Percentiles rank a stretch among this genome's conserved stretches.
Evolutionary conservation across 1,284 basidiomycete genomes (phyloP).

Genomic region (Trichosporon sp.): DNA sequence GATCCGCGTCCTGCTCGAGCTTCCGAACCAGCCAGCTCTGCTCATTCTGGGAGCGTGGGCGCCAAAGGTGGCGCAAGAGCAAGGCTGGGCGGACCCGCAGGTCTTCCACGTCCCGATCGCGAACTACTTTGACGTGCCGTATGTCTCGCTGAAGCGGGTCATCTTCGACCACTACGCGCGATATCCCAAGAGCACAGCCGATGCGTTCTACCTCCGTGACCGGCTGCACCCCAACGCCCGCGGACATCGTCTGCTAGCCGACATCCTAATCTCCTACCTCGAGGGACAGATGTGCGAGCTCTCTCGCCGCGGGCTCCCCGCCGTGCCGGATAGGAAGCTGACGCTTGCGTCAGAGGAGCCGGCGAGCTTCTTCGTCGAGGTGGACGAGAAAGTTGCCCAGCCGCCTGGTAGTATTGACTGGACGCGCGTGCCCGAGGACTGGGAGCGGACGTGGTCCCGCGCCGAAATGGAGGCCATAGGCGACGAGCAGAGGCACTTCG

Average conservation of each 20-base stretch:
- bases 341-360: constrained; percentile 33
- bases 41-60: constrained; percentile 46
- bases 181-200: constrained; percentile 35
- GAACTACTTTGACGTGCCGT: constrained; percentile 46
- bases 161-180: constrained; percentile 45
- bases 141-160: constrained; percentile 43
- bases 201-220: constrained; percentile 41
- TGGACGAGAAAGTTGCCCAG: constrained; percentile 8
- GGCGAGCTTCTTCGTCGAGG: constrained; percentile 32
- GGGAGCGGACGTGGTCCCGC: constrained; percentile 38
- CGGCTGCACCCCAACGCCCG: constrained; percentile 44
- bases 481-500: constrained; percentile 34
- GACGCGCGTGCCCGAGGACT: constrained; percentile 25
- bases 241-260: constrained; percentile 43
- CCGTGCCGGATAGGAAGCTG: constrained; percentile 18
- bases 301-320: constrained; percentile 33
- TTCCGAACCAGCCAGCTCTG: constrained; percentile 41
- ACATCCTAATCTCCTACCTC: constrained; percentile 44
- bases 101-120: constrained; percentile 45
- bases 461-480: constrained; percentile 24
- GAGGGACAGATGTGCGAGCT: constrained; percentile 47
- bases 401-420: constrained; percentile 7
- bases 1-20: constrained; percentile 44
- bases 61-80: constrained; percentile 42
- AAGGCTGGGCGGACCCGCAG: constrained; percentile 47